Evolutionary conservation across 1,139 yeast genomes (phyloP).

Genomic region (Blastobotrys capitulatus): DNA sequence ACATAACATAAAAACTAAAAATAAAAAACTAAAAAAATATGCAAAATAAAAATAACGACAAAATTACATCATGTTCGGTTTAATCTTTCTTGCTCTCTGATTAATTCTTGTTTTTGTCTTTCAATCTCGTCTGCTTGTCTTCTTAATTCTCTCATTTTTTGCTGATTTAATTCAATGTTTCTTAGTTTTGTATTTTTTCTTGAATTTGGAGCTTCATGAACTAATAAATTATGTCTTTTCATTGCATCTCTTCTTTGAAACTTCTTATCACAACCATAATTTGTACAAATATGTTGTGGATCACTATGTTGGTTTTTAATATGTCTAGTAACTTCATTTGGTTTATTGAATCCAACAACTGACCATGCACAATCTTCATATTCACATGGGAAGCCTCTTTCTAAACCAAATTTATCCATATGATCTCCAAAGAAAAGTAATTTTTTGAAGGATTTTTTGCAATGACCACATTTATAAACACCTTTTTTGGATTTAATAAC

Average conservation of each 20-base stretch:
- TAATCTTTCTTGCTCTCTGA: no score
- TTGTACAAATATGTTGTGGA: slow-evolving; percentile 28
- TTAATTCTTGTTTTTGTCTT: no score
- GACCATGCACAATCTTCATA: slow-evolving; percentile 56
- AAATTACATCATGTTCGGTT: no score
- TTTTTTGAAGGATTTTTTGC: slow-evolving; percentile 39
- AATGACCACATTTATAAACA: slow-evolving; percentile 48
- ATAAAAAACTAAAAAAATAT: no score
- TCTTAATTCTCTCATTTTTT: no score
- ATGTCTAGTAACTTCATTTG: slow-evolving; percentile 58
- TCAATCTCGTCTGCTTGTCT: no score
- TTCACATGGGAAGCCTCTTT: slow-evolving; percentile 48
- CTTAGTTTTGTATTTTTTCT: slow-evolving; percentile 6
- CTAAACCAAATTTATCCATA: slow-evolving; percentile 40
- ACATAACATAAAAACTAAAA: no score
- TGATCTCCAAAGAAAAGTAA: slow-evolving; percentile 43
- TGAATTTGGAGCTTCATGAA: slow-evolving; percentile 15
- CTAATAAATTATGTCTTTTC: slow-evolving; percentile 20
- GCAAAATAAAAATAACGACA: no score
- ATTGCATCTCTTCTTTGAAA: slow-evolving; percentile 44
- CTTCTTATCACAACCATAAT: slow-evolving; percentile 44
- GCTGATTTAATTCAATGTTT: no score
- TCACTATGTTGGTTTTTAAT: slow-evolving; percentile 48
- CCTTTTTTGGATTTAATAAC: slow-evolving; percentile 39
- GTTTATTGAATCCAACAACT: slow-evolving; percentile 52